Conservation (phyloP, 306 rosid species). For the Begonia masoniana region DNA sequence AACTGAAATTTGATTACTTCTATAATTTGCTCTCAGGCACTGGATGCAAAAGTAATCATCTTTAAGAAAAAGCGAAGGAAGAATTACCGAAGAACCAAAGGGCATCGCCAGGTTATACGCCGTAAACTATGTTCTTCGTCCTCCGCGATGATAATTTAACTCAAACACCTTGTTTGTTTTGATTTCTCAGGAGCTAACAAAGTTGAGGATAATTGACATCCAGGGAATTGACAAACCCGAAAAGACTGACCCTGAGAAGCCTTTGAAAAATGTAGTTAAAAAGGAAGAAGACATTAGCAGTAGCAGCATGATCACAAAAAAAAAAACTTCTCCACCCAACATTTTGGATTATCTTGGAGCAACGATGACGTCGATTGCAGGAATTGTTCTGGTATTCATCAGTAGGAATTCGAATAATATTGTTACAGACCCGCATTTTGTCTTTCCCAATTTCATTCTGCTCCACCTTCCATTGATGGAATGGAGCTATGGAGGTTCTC, state of each 20-base stretch:
- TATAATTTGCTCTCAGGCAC: slow-evolving; percentile 23
- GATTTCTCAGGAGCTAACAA: slow-evolving; percentile 62
- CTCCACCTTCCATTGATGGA: no score
- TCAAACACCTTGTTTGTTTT: slow-evolving; percentile 10
- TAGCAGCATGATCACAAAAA: slow-evolving; percentile 1
- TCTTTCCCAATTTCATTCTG: no score
- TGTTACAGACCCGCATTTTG: no score
- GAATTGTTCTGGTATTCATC: no score
- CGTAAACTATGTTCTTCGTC: background rate
- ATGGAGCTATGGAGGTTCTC: no score
- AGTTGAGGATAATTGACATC: slow-evolving; percentile 80
- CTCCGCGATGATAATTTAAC: slow-evolving; percentile 5
- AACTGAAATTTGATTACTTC: no score
- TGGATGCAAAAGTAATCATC: slow-evolving; percentile 72
- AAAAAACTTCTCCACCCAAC: background rate
- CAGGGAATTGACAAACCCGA: slow-evolving; percentile 75
- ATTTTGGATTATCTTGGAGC: no score
- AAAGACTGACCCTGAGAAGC: slow-evolving; percentile 19
- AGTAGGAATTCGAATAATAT: no score
- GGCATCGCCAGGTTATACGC: slow-evolving; percentile 69
- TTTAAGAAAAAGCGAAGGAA: slow-evolving; percentile 96
- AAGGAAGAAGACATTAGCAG: slow-evolving; percentile 16
- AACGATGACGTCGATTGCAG: no score
- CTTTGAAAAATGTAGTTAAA: slow-evolving; percentile 41
- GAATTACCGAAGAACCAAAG: slow-evolving; percentile 79